Evolutionary conservation across 805 yeast genomes (phyloP).

Genomic region (Myxozyma kluyveri): DNA sequence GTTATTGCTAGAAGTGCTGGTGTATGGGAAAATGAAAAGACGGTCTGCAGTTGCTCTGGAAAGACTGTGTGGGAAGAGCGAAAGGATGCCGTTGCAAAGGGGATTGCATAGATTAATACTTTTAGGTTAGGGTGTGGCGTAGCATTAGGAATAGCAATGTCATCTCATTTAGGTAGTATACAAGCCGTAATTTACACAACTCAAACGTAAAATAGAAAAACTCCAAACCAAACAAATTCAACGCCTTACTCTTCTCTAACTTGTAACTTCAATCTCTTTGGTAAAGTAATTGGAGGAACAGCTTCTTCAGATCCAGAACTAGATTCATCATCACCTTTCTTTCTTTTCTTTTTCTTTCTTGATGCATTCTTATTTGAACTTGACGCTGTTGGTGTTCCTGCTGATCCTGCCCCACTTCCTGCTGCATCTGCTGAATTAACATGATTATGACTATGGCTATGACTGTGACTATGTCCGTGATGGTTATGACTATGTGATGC

Average conservation of each 20-base stretch:
- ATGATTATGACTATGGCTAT: background rate
- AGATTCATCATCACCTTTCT: constrained; percentile 23
- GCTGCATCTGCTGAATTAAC: background rate
- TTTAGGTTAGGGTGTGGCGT: background rate
- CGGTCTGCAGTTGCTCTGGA: constrained; percentile 91
- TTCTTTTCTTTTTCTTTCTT: constrained; percentile 26
- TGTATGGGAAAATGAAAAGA: constrained; percentile 91
- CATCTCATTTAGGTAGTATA: background rate
- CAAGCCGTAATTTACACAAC: background rate
- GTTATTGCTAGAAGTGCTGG: constrained; percentile 97
- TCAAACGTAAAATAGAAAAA: background rate
- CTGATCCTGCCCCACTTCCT: background rate
- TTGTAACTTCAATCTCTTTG: constrained; percentile 22
- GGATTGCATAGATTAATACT: constrained; percentile 38
- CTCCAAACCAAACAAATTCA: background rate
- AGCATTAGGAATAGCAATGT: background rate
- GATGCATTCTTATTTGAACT: constrained; percentile 1
- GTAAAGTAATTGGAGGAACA: constrained; percentile 7
- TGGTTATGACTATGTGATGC: background rate
- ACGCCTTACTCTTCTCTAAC: constrained; percentile 15
- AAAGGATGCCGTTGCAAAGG: constrained; percentile 64
- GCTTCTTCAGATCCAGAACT: constrained; percentile 9
- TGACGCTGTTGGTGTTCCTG: background rate
- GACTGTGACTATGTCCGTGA: background rate
- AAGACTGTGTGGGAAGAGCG: constrained; percentile 96